Evolutionary conservation across 2,329 filamentous ascomycete species (phyloP), one percentile per base, ranked within the genome.

Genomic region (Phialophora expanda): DNA sequence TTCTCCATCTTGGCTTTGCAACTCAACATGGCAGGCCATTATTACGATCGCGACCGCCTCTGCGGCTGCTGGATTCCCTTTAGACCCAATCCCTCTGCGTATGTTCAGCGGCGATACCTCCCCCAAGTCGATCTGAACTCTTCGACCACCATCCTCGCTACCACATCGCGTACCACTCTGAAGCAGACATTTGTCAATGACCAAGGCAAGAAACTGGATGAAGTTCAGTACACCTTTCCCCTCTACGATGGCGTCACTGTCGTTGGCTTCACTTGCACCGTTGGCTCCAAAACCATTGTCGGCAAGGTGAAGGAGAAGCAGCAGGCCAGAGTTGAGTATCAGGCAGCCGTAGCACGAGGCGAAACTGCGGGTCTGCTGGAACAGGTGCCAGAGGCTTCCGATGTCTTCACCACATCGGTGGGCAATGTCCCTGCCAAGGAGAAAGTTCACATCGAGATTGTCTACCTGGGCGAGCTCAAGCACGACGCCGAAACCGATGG

Each of bases 201-300:
- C 1, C 57, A 71, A 1, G 71, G 75, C 1, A 74, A 78, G 9
- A 73, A 73, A 2, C 83, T 88, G 66, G 73, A 80, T 8, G 80
- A 91, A 73, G 82, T 87, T 17, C 80, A 81, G 14, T 93, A 93
- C 74, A 83, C 83, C 0, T 92, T 93, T 68, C 90, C 90, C 0
- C 80, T 93, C 0, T 90, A 89, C 69, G 88, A 91, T 73, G 89
- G 90, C 9, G 87, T 90, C 17, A 89, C 86, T 6, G 86, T 93
- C 0, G 87, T 89, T 7, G 83, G 80, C 3, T 93, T 92, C 69
- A 84, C 81, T 4, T 92, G 89, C 76, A 84, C 80, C 14, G 81
- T 92, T 55, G 87, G 84, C 38, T 77, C 82, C 34, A 85, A 86
- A 22, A 71, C 75, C 12, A 80, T 85, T 17, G 80, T 80, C 2